Evolutionary conservation across 164 flowering plant species (phyloP).

Genomic region (Kalanchoe fedtschenkoi): DNA sequence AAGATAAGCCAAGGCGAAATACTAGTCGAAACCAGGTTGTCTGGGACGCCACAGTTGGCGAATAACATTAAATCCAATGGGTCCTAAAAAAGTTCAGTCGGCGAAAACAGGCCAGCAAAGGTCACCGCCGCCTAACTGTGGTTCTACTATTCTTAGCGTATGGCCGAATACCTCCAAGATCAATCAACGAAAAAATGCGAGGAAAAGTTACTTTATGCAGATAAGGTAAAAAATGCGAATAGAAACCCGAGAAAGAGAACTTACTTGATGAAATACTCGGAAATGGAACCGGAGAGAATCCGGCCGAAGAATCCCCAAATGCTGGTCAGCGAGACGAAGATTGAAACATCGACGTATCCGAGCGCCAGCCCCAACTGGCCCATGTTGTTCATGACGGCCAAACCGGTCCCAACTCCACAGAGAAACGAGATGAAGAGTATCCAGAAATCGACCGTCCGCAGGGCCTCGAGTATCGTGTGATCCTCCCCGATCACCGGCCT

Average conservation of each 20-base stretch:
- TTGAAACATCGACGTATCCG: constrained; percentile 56
- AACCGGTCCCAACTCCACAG: constrained; percentile 77
- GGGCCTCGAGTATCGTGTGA: constrained; percentile 63
- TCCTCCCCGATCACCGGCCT: constrained; percentile 86
- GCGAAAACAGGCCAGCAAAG: constrained; percentile 1
- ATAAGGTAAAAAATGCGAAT: neutral
- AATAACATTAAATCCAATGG: neutral
- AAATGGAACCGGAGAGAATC: constrained; percentile 73
- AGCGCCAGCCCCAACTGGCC: constrained; percentile 80
- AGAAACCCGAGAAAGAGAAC: neutral
- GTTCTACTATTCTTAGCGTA: neutral
- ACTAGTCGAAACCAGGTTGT: neutral
- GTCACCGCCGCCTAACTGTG: neutral
- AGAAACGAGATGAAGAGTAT: constrained; percentile 74
- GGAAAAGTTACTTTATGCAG: too few relatives aligned
- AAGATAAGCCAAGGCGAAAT: neutral
- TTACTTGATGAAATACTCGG: constrained; percentile 86
- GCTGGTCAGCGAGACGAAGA: constrained; percentile 65
- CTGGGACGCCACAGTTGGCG: neutral
- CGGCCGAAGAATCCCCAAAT: constrained; percentile 88
- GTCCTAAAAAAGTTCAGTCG: neutral
- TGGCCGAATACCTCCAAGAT: neutral
- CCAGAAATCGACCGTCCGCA: constrained; percentile 95
- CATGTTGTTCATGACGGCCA: constrained; percentile 83
- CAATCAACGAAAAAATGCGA: too few relatives aligned